Conservation (phyloP, 192 early-diverging fungal species). For the Coemansia sp. region DNA sequence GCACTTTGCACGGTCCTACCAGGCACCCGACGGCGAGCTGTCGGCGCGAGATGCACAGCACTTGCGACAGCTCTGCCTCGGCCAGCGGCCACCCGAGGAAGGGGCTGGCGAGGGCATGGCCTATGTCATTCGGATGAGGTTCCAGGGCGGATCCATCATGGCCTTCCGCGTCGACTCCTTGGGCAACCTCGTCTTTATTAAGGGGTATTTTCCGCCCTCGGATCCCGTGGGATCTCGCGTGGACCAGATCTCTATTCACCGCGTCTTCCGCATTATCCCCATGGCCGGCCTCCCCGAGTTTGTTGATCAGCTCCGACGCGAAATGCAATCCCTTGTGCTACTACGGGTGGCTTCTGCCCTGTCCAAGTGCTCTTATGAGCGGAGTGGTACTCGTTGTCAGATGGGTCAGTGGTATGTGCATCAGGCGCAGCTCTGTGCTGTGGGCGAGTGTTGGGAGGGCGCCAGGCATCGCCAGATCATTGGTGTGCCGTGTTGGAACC, state of each 20-base stretch:
- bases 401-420: constrained; percentile 52
- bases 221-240: not conserved
- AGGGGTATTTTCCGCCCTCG: constrained; percentile 41
- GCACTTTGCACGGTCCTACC: constrained; percentile 35
- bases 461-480: constrained; percentile 42
- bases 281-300: constrained; percentile 31
- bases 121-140: constrained; percentile 40
- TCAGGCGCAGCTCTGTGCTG: constrained; percentile 51
- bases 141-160: constrained; percentile 48
- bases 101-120: constrained; percentile 11
- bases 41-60: not conserved
- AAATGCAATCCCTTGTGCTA: constrained; percentile 41
- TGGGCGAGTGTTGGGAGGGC: constrained; percentile 48
- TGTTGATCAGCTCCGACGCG: constrained; percentile 43
- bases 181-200: constrained; percentile 35
- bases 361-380: constrained; percentile 18
- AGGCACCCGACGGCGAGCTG: constrained; percentile 4
- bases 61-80: constrained; percentile 1
- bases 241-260: constrained; percentile 35
- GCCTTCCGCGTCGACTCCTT: constrained; percentile 25
- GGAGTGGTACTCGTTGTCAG: constrained; percentile 16
- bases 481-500: constrained; percentile 37
- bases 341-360: constrained; percentile 42
- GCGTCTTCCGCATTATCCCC: constrained; percentile 47
- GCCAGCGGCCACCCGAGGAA: not conserved